These are phyloP conservation scores for Penicillium hordei DNA, from an alignment of 2,329 filamentous ascomycete genomes.

Conservation along the genomic window DNA sequence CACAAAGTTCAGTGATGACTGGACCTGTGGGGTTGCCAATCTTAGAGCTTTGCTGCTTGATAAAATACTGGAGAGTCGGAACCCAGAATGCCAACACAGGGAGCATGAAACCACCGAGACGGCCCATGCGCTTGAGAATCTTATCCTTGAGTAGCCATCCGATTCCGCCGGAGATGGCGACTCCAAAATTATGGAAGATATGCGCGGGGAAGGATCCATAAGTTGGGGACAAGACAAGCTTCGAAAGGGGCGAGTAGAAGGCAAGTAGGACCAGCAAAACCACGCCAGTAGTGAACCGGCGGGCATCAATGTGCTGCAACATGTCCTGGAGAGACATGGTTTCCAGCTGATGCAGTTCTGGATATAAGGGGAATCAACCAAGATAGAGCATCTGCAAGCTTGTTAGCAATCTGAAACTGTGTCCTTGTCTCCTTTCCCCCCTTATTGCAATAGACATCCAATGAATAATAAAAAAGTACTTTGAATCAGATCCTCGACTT, in stretches of 20 bases:
- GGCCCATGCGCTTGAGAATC: conserved; percentile 49
- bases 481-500: conserved; percentile 11
- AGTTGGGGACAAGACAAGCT: conserved; percentile 77
- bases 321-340: conserved; percentile 31
- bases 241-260: conserved; percentile 47
- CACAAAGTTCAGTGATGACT: conserved; percentile 69
- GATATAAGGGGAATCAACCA: conserved; percentile 8
- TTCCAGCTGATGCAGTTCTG: conserved; percentile 14
- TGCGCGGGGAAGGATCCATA: conserved; percentile 81
- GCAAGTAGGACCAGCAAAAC: conserved; percentile 41
- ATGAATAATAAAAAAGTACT: not conserved
- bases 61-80: conserved; percentile 68
- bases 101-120: conserved; percentile 54
- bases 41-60: conserved; percentile 65
- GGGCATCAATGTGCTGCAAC: conserved; percentile 28
- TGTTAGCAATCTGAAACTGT: conserved; percentile 11
- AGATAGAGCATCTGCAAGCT: conserved; percentile 7
- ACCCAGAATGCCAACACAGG: conserved; percentile 74
- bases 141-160: conserved; percentile 70
- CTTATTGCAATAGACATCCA: not conserved
- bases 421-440: conserved; percentile 3
- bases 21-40: conserved; percentile 73
- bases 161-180: conserved; percentile 65
- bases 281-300: conserved; percentile 29
- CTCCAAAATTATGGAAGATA: conserved; percentile 67